These are phyloP conservation scores for Tylopilus sp. DNA, from an alignment of 768 basidiomycete species.

Conservation along the genomic window DNA sequence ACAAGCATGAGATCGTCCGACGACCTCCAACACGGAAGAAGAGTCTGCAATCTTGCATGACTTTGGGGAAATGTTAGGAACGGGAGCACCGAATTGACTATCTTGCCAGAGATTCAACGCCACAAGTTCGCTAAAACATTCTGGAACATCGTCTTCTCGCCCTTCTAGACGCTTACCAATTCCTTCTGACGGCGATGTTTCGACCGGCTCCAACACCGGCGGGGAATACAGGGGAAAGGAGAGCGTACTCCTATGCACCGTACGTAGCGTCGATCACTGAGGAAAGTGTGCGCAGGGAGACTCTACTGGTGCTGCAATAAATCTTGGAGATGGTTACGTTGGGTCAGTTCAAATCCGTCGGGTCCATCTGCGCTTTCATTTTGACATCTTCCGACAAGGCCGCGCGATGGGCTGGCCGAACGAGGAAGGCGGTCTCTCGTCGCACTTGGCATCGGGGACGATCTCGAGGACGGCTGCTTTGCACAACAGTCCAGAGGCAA, in stretches of 20 bases:
- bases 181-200: slow-evolving; percentile 51
- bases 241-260: slow-evolving; percentile 37
- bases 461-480: slow-evolving; percentile 38
- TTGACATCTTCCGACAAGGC: slow-evolving; percentile 8
- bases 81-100: slow-evolving; percentile 43
- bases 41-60: slow-evolving; percentile 44
- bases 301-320: slow-evolving; percentile 46
- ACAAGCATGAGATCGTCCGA: slow-evolving; percentile 43
- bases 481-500: slow-evolving; percentile 42
- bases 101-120: slow-evolving; percentile 60
- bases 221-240: slow-evolving; percentile 1
- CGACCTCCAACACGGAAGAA: slow-evolving; percentile 37
- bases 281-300: slow-evolving; percentile 38
- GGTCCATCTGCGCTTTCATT: not conserved
- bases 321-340: slow-evolving; percentile 43
- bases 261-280: slow-evolving; percentile 41
- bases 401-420: slow-evolving; percentile 40
- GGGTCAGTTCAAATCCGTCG: slow-evolving; percentile 24
- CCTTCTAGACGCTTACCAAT: slow-evolving; percentile 48
- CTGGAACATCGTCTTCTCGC: slow-evolving; percentile 59
- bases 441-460: slow-evolving; percentile 37
- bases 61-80: slow-evolving; percentile 41
- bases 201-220: slow-evolving; percentile 36
- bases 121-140: slow-evolving; percentile 61
- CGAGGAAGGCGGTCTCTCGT: slow-evolving; percentile 43